Conservation (phyloP, 169 alveolate species). For the Cryptosporidium baileyi region DNA sequence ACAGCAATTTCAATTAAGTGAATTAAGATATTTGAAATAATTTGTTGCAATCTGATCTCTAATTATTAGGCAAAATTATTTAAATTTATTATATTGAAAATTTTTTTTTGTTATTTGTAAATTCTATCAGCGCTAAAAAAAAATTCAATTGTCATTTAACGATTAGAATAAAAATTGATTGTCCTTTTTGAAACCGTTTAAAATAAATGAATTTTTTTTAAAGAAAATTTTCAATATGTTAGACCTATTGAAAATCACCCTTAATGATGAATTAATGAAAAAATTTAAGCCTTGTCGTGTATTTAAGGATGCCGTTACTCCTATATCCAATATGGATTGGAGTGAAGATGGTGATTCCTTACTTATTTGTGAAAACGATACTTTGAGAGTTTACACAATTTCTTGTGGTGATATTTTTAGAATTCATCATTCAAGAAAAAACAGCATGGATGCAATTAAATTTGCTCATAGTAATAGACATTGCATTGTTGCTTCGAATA, state of each 20-base stretch:
- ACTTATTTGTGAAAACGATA: slow-evolving; percentile 56
- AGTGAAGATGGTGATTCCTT: slow-evolving; percentile 70
- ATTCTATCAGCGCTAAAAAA: too few relatives aligned
- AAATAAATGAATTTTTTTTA: too few relatives aligned
- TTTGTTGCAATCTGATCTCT: too few relatives aligned
- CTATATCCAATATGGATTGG: slow-evolving; percentile 63
- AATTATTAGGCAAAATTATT: too few relatives aligned
- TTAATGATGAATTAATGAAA: slow-evolving; percentile 24
- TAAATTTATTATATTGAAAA: too few relatives aligned
- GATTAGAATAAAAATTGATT: too few relatives aligned
- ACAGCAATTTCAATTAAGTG: too few relatives aligned
- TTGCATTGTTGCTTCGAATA: slow-evolving; percentile 63
- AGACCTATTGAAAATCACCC: not conserved
- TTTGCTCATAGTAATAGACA: slow-evolving; percentile 62
- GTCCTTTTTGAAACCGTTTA: too few relatives aligned
- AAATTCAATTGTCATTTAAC: too few relatives aligned
- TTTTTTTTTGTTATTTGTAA: too few relatives aligned
- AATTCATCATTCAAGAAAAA: slow-evolving; percentile 56
- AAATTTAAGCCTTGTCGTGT: slow-evolving; percentile 59
- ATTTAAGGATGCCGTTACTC: slow-evolving; percentile 54
- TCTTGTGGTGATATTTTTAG: slow-evolving; percentile 57
- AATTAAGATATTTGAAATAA: too few relatives aligned
- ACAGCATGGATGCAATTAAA: slow-evolving; percentile 52
- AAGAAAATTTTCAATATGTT: too few relatives aligned
- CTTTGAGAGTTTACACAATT: slow-evolving; percentile 57